phyloP scores from a whole-genome alignment of 306 rosid genomes.

The Ormosia semicastrata region DNA sequence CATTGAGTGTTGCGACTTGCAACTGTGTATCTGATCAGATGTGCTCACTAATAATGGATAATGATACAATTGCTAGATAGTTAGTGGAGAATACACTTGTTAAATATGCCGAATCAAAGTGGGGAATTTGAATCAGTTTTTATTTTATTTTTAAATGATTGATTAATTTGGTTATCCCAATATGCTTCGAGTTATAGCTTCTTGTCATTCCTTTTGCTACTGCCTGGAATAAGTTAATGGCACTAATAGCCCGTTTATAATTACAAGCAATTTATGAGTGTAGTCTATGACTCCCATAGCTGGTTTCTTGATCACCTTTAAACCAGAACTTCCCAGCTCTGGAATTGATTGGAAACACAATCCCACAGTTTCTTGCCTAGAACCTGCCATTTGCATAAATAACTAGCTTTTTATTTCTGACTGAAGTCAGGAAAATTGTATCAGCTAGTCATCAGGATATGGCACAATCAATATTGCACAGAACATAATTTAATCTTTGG shows the following conservation, averaged over 20 bases:
- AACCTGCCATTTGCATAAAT: background rate
- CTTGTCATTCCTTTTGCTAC: background rate
- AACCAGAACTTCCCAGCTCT: background rate
- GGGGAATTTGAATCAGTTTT: background rate
- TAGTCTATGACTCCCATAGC: background rate
- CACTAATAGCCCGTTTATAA: background rate
- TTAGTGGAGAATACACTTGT: background rate
- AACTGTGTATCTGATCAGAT: background rate
- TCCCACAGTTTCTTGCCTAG: background rate
- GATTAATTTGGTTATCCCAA: background rate
- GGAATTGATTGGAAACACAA: background rate
- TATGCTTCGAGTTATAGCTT: background rate
- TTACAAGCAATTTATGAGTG: conserved; percentile 28
- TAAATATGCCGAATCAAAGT: background rate
- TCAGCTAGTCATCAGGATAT: background rate
- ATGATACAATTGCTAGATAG: background rate
- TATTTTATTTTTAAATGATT: too few relatives aligned
- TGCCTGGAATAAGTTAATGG: background rate
- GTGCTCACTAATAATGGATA: background rate
- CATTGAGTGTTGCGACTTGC: background rate
- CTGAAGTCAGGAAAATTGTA: background rate
- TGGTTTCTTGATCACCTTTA: background rate
- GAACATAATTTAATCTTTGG: background rate
- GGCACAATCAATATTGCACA: background rate
- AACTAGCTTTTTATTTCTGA: background rate